Evolutionary conservation across 331 rosid genomes (phyloP).

Genomic region (Quercus tomentella): DNA sequence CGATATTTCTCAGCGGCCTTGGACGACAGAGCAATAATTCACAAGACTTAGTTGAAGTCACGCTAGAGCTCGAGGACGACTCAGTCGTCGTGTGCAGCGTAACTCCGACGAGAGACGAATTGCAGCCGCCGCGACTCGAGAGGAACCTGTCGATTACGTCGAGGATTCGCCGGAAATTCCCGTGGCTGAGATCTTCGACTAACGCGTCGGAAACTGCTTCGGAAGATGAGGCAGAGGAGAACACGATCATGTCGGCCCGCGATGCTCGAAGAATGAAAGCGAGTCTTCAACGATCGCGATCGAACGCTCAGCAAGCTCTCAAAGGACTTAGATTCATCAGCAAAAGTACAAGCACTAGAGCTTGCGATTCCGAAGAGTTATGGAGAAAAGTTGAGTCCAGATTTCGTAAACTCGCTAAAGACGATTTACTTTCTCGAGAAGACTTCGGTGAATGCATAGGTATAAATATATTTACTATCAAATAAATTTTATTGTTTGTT

Average conservation of each 20-base stretch:
- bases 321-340: conserved; percentile 82
- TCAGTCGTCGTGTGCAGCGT: conserved; percentile 61
- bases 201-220: conserved; percentile 13
- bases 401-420: conserved; percentile 47
- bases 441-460: conserved; percentile 94
- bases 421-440: conserved; percentile 63
- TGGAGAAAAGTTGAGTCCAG: conserved; percentile 71
- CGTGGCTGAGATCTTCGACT: conserved; percentile 68
- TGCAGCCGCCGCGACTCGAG: background rate
- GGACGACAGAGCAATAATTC: conserved; percentile 33
- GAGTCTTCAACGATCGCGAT: conserved; percentile 67
- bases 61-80: conserved; percentile 64
- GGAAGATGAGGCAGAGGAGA: conserved; percentile 20
- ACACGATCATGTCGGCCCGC: conserved; percentile 35
- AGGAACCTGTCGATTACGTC: conserved; percentile 46
- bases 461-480: background rate
- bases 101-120: conserved; percentile 27
- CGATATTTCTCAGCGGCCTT: conserved; percentile 71
- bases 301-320: conserved; percentile 70
- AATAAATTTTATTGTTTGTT: too few relatives aligned
- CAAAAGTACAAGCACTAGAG: conserved; percentile 44
- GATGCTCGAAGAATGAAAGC: conserved; percentile 58
- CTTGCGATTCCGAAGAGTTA: conserved; percentile 26
- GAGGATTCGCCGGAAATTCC: conserved; percentile 57
- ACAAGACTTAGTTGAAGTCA: conserved; percentile 67